phyloP scores from a whole-genome alignment of 148 eudicot species.

The Rhododendron griersonianum region DNA sequence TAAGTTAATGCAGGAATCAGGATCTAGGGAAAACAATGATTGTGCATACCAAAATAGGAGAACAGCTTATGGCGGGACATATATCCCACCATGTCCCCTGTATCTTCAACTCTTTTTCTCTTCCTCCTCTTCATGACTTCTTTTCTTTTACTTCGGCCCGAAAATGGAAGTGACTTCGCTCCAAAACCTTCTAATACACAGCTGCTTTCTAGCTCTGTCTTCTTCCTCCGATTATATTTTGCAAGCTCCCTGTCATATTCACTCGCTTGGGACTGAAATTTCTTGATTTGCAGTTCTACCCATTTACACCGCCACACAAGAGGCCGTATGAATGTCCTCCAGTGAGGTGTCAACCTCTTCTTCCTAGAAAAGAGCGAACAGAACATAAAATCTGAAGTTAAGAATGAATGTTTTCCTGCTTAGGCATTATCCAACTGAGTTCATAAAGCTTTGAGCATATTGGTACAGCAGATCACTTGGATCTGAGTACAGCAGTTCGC shows the following conservation, averaged over 20 bases:
- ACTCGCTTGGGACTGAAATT: slow-evolving; percentile 34
- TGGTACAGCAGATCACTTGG: neutral
- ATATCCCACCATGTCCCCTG: slow-evolving; percentile 41
- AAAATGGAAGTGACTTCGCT: slow-evolving; percentile 44
- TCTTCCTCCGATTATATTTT: slow-evolving; percentile 35
- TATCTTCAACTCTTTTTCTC: slow-evolving; percentile 64
- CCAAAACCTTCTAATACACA: slow-evolving; percentile 30
- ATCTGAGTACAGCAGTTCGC: neutral
- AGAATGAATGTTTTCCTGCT: neutral
- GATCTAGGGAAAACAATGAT: neutral
- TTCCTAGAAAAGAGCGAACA: slow-evolving; percentile 30
- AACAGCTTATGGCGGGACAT: slow-evolving; percentile 55
- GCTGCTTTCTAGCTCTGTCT: slow-evolving; percentile 31
- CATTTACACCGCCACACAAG: slow-evolving; percentile 78
- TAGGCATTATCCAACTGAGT: neutral
- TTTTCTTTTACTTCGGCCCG: slow-evolving; percentile 23
- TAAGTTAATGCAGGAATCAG: neutral
- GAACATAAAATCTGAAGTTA: neutral
- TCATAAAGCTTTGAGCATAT: neutral
- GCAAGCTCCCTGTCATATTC: slow-evolving; percentile 53
- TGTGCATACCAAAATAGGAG: slow-evolving; percentile 51
- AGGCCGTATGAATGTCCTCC: slow-evolving; percentile 66
- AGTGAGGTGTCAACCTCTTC: slow-evolving; percentile 62
- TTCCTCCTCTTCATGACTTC: slow-evolving; percentile 57
- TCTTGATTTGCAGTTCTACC: slow-evolving; percentile 64